These are phyloP conservation scores for Neonothopanus nambi DNA, from an alignment of 1,284 basidiomycete species.

Conservation along the genomic window DNA sequence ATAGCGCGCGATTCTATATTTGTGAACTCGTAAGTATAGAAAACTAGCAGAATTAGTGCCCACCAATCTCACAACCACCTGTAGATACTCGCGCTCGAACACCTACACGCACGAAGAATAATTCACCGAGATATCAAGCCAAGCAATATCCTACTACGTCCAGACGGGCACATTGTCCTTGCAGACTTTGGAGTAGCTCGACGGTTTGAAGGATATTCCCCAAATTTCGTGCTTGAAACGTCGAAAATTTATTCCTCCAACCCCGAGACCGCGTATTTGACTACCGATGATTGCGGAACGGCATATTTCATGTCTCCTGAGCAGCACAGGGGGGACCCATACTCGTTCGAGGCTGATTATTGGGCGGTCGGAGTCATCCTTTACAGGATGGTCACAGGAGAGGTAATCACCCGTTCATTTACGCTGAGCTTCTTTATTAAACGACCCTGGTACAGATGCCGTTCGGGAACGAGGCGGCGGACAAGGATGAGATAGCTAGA, in stretches of 20 bases:
- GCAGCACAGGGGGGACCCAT: slow-evolving; percentile 19
- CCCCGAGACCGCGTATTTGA: slow-evolving; percentile 5
- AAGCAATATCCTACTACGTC: slow-evolving; percentile 24
- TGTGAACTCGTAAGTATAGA: slow-evolving; percentile 23
- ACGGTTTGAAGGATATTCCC: slow-evolving; percentile 11
- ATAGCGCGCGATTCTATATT: slow-evolving; percentile 20
- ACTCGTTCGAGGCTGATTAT: slow-evolving; percentile 24
- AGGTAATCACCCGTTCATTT: slow-evolving; percentile 13
- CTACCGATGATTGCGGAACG: slow-evolving; percentile 21
- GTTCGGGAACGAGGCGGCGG: slow-evolving; percentile 10
- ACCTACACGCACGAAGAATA: slow-evolving; percentile 21
- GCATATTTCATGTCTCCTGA: slow-evolving; percentile 24
- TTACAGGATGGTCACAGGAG: slow-evolving; percentile 24
- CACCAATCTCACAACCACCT: not conserved
- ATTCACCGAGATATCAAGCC: slow-evolving; percentile 30
- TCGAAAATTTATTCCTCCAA: not conserved
- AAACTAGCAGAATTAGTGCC: not conserved
- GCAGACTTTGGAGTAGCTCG: slow-evolving; percentile 25
- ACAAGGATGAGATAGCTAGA: slow-evolving; percentile 5
- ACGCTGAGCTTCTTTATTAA: not conserved
- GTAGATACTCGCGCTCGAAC: slow-evolving; percentile 24
- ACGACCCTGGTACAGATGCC: slow-evolving; percentile 9
- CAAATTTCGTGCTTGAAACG: not conserved
- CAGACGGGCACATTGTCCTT: slow-evolving; percentile 24
- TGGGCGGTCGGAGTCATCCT: slow-evolving; percentile 23